Conservation (phyloP, 768 basidiomycete genomes). For the Lactarius hengduanensis region DNA sequence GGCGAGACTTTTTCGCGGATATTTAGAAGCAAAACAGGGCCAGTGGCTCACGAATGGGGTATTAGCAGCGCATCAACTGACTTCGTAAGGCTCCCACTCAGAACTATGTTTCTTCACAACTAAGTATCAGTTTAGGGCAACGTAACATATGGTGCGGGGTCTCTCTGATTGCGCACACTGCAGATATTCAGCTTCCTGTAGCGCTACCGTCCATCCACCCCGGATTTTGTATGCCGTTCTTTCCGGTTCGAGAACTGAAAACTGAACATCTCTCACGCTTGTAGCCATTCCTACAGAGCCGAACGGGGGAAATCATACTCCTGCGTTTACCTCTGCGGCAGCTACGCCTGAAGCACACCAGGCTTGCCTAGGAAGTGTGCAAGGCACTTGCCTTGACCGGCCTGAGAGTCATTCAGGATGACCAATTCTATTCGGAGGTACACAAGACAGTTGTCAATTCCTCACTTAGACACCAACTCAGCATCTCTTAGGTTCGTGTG, state of each 20-base stretch:
- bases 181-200: constrained; percentile 24
- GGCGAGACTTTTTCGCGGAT: constrained; percentile 65
- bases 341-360: constrained; percentile 59
- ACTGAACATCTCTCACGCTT: neutral
- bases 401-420: constrained; percentile 67
- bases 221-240: constrained; percentile 50
- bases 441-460: neutral
- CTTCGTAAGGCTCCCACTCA: constrained; percentile 53
- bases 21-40: constrained; percentile 58
- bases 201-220: constrained; percentile 72
- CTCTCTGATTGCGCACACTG: neutral
- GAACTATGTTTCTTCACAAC: neutral
- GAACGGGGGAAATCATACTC: constrained; percentile 78
- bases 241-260: neutral
- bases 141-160: constrained; percentile 61
- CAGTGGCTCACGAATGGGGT: constrained; percentile 63
- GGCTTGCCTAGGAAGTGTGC: constrained; percentile 62
- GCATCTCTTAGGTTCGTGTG: constrained; percentile 14
- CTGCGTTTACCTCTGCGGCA: constrained; percentile 62
- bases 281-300: constrained; percentile 72
- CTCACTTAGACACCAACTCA: neutral
- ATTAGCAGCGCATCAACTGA: constrained; percentile 75
- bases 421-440: constrained; percentile 58
- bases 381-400: constrained; percentile 73
- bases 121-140: constrained; percentile 52